phyloP scores from a whole-genome alignment of 352 stramenopile genomes.

The Thraustochytrium sp. region DNA sequence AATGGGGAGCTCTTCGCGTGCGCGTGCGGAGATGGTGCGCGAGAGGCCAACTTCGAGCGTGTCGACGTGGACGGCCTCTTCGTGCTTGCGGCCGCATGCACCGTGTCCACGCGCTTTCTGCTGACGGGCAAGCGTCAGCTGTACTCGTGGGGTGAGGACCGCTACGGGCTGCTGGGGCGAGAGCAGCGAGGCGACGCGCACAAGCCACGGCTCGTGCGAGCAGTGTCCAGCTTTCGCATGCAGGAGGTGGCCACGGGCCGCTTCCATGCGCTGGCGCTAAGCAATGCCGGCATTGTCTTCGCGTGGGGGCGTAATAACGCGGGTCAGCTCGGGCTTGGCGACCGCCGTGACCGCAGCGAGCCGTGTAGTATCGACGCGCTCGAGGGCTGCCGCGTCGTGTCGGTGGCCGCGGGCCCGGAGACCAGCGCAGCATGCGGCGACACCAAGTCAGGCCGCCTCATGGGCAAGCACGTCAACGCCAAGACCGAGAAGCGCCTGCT shows the following conservation, averaged over 20 bases:
- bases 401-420: not conserved
- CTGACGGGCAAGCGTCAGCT: slow-evolving; percentile 5
- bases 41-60: not conserved
- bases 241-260: not conserved
- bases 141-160: not conserved
- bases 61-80: not conserved
- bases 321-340: slow-evolving; percentile 11
- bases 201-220: not conserved
- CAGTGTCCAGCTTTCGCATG: not conserved
- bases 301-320: slow-evolving; percentile 23
- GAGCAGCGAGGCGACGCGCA: not conserved
- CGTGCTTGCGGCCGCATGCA: not conserved
- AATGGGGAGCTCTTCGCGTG: slow-evolving; percentile 18
- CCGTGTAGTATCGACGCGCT: not conserved
- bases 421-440: slow-evolving; percentile 15
- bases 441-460: not conserved
- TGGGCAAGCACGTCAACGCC: slow-evolving; percentile 23
- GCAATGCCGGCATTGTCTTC: not conserved
- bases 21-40: not conserved
- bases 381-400: not conserved
- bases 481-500: not conserved
- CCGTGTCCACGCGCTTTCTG: not conserved
- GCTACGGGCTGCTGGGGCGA: slow-evolving; percentile 17
- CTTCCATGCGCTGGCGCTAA: slow-evolving; percentile 12
- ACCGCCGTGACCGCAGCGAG: not conserved